These are phyloP conservation scores for Botrytis elliptica DNA, from an alignment of 2,329 filamentous ascomycete species.

Conservation along the genomic window DNA sequence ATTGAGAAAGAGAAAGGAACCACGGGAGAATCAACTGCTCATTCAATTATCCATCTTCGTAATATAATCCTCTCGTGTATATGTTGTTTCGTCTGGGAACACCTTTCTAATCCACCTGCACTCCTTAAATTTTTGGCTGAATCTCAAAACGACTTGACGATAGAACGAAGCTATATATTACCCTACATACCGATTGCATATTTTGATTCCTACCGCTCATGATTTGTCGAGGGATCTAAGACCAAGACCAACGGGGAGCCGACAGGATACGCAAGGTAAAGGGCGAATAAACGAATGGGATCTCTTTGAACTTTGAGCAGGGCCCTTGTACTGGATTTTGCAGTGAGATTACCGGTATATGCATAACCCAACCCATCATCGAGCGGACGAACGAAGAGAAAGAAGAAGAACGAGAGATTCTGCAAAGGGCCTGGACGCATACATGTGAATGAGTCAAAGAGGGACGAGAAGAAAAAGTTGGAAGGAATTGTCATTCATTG, in stretches of 20 bases:
- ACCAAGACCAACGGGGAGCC: neutral
- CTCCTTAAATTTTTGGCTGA: constrained; percentile 3
- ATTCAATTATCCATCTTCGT: neutral
- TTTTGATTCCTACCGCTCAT: neutral
- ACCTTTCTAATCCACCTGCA: neutral
- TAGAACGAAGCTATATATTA: neutral
- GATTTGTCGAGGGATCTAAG: neutral
- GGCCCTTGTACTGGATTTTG: constrained; percentile 13
- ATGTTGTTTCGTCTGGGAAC: neutral
- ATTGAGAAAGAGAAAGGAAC: neutral
- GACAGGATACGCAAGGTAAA: constrained; percentile 12
- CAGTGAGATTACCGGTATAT: constrained; percentile 4
- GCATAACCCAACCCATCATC: constrained; percentile 4
- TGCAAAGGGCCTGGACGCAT: neutral
- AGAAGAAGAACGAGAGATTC: neutral
- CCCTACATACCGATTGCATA: constrained; percentile 1
- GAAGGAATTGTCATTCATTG: neutral
- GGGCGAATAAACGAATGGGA: constrained; percentile 3
- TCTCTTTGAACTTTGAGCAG: neutral
- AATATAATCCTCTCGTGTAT: neutral
- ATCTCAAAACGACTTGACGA: constrained; percentile 8
- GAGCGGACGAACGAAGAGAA: constrained; percentile 11
- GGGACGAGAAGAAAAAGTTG: neutral
- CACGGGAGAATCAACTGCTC: neutral
- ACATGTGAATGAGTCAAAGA: neutral